Conservation (phyloP, 345 rosid species). For the Gossypium anomalum region DNA sequence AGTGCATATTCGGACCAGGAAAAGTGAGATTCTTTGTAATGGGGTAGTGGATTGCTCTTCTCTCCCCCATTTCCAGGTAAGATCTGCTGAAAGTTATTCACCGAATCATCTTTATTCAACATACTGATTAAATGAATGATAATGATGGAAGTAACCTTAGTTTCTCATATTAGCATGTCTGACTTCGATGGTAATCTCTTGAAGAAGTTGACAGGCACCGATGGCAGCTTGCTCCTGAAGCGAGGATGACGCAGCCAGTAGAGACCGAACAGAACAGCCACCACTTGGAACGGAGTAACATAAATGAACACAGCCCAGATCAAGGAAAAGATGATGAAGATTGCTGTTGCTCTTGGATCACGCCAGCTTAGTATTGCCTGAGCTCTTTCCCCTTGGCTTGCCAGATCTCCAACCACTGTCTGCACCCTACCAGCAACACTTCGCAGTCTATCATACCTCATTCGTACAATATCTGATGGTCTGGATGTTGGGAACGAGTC, state of each 20-base stretch:
- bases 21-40: background rate
- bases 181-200: slow-evolving; percentile 87
- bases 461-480: slow-evolving; percentile 56
- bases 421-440: slow-evolving; percentile 82
- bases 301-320: slow-evolving; percentile 74
- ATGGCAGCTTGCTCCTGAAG: slow-evolving; percentile 80
- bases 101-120: slow-evolving; percentile 9
- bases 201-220: slow-evolving; percentile 94
- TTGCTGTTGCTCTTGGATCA: slow-evolving; percentile 85
- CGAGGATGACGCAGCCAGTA: slow-evolving; percentile 90
- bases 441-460: slow-evolving; percentile 82
- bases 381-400: slow-evolving; percentile 83
- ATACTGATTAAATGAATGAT: slow-evolving; percentile 4
- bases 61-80: slow-evolving; percentile 11
- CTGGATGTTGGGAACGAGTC: slow-evolving; percentile 63
- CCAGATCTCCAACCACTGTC: slow-evolving; percentile 82
- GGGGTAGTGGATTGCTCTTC: background rate
- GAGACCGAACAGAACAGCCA: slow-evolving; percentile 63
- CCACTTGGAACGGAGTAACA: slow-evolving; percentile 81
- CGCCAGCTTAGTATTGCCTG: slow-evolving; percentile 93
- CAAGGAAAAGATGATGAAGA: slow-evolving; percentile 70
- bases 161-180: slow-evolving; percentile 65
- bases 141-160: background rate
- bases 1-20: background rate
- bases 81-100: slow-evolving; percentile 8